Base-by-base conservation (phyloP, 2,329 filamentous ascomycete genomes). In the Elsinoe ampelina region DNA sequence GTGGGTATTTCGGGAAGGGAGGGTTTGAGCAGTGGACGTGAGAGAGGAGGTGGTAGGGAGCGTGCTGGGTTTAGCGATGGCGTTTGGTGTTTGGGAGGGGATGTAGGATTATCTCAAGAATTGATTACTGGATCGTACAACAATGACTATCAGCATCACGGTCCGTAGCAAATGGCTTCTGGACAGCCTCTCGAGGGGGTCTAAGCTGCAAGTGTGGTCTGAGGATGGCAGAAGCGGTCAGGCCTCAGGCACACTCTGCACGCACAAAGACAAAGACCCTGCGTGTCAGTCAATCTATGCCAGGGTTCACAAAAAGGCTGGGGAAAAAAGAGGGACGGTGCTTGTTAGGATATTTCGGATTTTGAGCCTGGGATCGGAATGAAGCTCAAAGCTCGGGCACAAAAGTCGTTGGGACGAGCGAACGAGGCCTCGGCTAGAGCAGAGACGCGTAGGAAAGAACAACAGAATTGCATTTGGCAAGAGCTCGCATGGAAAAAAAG, bases 371-470 rank as follows among this genome's bases (percentile, higher is more conserved):
- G 15, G 36, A 30, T 39, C 36, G 13, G 36, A n/a, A 39, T 39
- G 15, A n/a, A n/a, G 39, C 10, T 45, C 41, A 45, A 22, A 45
- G 41, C 41, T 22, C n/a, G 30, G 30, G 26, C 15, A 15, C 43
- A 47, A 6, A 50, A 15, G 10, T 34, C 17, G 45, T 17, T 19
- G 26, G 32, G 34, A 39, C 15, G 26, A 51, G 47, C 38, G 47
- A 50, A 32, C 45, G 12, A 32, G 45, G 45, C 45, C 45, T 52
- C 48, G 48, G 48, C 48, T 52, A 52, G 12, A 38, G 22, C 26
- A 35, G 8, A 30, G 26, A 30, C 22, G 22, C 22, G 22, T 26
- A 26, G 22, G 22, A 26, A 10, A 15, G 36, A 38, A 13, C 36
- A 39, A 39, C 5, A 39, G 8, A n/a, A 3, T 11, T 39, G 13